Conservation (phyloP, 352 stramenopile species). For the Globisporangium yorkense region DNA sequence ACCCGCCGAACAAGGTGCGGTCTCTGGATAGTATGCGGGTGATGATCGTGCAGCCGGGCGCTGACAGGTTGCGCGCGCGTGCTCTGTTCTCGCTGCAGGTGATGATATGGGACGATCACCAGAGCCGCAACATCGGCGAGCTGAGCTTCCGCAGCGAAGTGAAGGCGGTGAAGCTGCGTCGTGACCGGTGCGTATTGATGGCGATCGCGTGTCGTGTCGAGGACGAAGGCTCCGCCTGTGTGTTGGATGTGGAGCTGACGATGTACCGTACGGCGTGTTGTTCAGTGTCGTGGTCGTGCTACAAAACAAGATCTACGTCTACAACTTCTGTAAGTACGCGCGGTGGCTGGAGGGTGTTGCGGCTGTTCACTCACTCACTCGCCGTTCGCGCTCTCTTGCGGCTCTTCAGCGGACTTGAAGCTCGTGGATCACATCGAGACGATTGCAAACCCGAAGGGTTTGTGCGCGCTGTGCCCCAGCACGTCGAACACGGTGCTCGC, state of each 20-base stretch:
- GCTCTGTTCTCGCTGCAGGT: conserved; percentile 47
- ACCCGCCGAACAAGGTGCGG: conserved; percentile 93
- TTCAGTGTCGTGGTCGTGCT: conserved; percentile 94
- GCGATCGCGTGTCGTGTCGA: not conserved
- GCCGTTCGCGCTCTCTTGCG: not conserved
- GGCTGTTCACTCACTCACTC: not conserved
- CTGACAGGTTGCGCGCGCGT: not conserved
- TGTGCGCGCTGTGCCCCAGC: conserved; percentile 93
- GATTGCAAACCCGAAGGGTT: conserved; percentile 95
- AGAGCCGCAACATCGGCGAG: conserved; percentile 97
- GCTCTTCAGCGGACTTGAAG: conserved; percentile 88
- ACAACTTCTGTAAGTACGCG: conserved; percentile 90
- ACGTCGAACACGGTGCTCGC: conserved; percentile 93
- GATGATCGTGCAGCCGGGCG: not conserved
- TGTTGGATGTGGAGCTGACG: not conserved
- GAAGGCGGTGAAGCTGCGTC: conserved; percentile 92
- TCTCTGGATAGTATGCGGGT: not conserved
- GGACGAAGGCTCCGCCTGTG: too few relatives aligned
- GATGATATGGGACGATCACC: conserved; percentile 99
- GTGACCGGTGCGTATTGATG: conserved; percentile 70
- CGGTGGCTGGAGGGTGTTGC: not conserved
- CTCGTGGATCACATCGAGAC: conserved; percentile 98
- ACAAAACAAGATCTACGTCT: conserved; percentile 97
- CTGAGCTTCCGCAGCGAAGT: conserved; percentile 97
- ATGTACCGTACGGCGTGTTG: not conserved